phyloP scores from a whole-genome alignment of 1,139 yeast genomes.

The Blastobotrys capitulatus region DNA sequence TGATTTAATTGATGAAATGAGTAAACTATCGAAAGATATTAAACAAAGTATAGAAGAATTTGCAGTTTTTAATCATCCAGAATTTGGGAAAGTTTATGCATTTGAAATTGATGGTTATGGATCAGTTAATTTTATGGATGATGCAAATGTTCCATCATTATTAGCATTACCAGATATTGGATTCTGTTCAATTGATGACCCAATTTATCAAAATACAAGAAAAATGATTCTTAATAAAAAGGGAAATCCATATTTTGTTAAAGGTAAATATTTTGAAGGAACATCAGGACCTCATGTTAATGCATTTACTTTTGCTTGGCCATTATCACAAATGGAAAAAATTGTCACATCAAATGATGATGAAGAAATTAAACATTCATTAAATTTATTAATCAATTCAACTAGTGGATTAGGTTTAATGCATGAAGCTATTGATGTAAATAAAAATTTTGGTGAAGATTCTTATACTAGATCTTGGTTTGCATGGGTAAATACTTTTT shows the following conservation, averaged over 20 bases:
- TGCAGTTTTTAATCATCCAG: conserved; percentile 63
- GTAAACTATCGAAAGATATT: conserved; percentile 41
- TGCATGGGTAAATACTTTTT: conserved; percentile 92
- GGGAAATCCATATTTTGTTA: conserved; percentile 74
- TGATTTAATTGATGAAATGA: conserved; percentile 28
- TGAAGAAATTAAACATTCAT: conserved; percentile 50
- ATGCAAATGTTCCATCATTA: conserved; percentile 80
- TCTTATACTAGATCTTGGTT: conserved; percentile 73
- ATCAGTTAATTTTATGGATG: conserved; percentile 70
- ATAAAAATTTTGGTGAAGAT: conserved; percentile 35
- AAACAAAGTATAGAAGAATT: conserved; percentile 52
- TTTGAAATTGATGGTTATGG: conserved; percentile 91
- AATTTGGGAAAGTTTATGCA: conserved; percentile 73
- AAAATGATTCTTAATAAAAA: conserved; percentile 60
- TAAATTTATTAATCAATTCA: conserved; percentile 49
- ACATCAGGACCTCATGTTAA: conserved; percentile 83
- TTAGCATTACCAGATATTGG: conserved; percentile 77
- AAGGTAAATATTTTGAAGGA: conserved; percentile 62
- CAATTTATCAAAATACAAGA: conserved; percentile 68
- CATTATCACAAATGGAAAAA: conserved; percentile 71
- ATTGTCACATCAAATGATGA: conserved; percentile 74
- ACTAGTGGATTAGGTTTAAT: conserved; percentile 75
- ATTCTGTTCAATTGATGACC: conserved; percentile 45
- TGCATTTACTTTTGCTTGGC: conserved; percentile 81
- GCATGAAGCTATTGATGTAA: conserved; percentile 78